A percentile compares a stretch with the other conserved stretches of the same genome.
Evolutionary conservation across 2,329 filamentous ascomycete species (phyloP).

Genomic region (Colletotrichum lupini): DNA sequence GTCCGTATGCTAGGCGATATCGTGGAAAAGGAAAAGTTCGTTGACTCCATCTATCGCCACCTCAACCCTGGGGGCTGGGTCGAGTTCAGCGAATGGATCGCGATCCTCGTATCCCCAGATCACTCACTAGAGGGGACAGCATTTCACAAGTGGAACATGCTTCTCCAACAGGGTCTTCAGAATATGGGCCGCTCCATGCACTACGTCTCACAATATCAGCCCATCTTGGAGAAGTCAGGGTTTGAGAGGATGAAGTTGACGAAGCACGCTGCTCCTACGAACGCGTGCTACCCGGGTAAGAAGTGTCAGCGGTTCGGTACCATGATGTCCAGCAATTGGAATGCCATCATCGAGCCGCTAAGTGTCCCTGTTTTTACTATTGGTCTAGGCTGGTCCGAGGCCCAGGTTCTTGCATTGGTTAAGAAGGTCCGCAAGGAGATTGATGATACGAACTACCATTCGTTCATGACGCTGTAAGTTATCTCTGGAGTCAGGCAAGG

Average conservation of each 20-base stretch:
- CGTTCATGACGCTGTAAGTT: constrained; percentile 52
- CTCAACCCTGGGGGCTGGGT: constrained; percentile 38
- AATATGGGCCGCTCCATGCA: constrained; percentile 46
- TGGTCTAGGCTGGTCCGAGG: constrained; percentile 46
- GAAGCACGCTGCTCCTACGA: constrained; percentile 43
- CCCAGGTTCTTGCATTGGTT: constrained; percentile 47
- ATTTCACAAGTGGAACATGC: constrained; percentile 44
- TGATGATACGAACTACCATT: constrained; percentile 47
- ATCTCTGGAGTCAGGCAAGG: constrained; percentile 8
- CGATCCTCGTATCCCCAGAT: constrained; percentile 45
- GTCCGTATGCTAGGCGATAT: constrained; percentile 46
- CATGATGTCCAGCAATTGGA: constrained; percentile 43
- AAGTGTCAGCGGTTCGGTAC: constrained; percentile 43
- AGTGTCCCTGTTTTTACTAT: constrained; percentile 52
- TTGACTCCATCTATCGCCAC: constrained; percentile 45
- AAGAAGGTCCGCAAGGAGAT: constrained; percentile 47
- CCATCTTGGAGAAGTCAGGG: constrained; percentile 39
- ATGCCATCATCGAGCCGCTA: constrained; percentile 40
- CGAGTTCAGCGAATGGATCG: constrained; percentile 49
- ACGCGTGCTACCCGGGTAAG: constrained; percentile 44
- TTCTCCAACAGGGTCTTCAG: constrained; percentile 42
- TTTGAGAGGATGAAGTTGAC: constrained; percentile 42
- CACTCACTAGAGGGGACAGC: constrained; percentile 45
- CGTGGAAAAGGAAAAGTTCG: constrained; percentile 39
- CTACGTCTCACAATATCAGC: constrained; percentile 41